Evolutionary conservation across 129 eudicot genomes (phyloP).

Genomic region (Chrysanthemum seticuspe): DNA sequence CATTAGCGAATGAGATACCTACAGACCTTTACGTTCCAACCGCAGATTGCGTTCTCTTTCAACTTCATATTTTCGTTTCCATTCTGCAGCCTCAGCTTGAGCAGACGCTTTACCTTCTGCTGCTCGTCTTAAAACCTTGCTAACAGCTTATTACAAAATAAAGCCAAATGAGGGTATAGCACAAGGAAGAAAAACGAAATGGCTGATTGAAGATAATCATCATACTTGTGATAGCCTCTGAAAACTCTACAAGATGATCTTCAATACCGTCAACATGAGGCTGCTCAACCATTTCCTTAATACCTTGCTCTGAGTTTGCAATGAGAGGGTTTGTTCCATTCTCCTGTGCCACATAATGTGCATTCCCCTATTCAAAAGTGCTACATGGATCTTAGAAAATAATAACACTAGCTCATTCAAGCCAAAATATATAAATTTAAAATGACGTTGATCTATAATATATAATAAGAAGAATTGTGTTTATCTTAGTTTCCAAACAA

Average conservation of each 20-base stretch:
- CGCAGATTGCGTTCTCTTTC: slow-evolving; percentile 64
- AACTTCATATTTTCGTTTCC: slow-evolving; percentile 97
- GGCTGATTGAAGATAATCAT: not conserved
- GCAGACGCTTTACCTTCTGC: slow-evolving; percentile 98
- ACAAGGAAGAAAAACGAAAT: slow-evolving; percentile 3
- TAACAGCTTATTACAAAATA: slow-evolving; percentile 57
- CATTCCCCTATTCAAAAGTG: slow-evolving; percentile 39
- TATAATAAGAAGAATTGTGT: no score
- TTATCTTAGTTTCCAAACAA: no score
- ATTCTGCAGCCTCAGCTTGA: slow-evolving; percentile 93
- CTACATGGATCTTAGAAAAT: no score
- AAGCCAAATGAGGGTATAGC: slow-evolving; percentile 13
- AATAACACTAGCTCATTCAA: no score
- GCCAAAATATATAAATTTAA: no score
- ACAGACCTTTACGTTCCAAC: slow-evolving; percentile 74
- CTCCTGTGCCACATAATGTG: slow-evolving; percentile 47
- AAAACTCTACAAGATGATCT: slow-evolving; percentile 84
- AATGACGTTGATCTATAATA: no score
- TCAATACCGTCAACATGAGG: slow-evolving; percentile 78
- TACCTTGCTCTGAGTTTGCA: slow-evolving; percentile 65
- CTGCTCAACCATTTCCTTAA: slow-evolving; percentile 63
- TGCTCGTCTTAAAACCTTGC: slow-evolving; percentile 73
- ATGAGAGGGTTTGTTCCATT: slow-evolving; percentile 53
- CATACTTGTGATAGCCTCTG: slow-evolving; percentile 94
- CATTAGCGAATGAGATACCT: no score